Evolutionary conservation across 73 alveolate genomes (phyloP).

Genomic region (Blepharisma stoltei): DNA sequence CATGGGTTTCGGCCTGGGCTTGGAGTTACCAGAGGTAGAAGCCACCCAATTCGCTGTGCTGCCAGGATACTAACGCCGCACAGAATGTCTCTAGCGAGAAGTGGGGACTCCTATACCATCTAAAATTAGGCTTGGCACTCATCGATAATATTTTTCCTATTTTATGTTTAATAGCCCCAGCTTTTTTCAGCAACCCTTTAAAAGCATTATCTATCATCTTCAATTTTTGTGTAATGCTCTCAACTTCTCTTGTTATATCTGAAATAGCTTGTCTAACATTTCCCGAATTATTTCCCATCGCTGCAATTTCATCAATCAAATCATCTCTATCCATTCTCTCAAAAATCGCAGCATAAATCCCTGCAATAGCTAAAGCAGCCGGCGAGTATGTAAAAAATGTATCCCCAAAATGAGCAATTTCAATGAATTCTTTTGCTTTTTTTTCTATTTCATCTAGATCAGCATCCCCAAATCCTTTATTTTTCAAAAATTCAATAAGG

Average conservation of each 20-base stretch:
- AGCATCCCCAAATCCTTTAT: not conserved
- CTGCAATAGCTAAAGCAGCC: not conserved
- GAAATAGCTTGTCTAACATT: not conserved
- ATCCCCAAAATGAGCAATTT: not conserved
- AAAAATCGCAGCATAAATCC: not conserved
- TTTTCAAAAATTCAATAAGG: not conserved
- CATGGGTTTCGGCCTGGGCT: too few species aligned
- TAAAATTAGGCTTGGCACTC: too few species aligned
- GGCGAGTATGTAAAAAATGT: not conserved
- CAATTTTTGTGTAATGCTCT: not conserved
- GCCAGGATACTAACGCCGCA: too few species aligned
- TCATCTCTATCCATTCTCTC: not conserved
- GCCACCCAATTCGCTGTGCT: too few species aligned
- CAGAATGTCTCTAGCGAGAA: too few species aligned
- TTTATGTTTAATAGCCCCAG: not conserved
- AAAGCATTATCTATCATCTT: not conserved
- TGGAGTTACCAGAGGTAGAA: too few species aligned
- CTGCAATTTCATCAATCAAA: not conserved
- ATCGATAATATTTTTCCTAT: too few species aligned
- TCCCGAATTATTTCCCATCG: not conserved
- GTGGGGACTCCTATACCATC: too few species aligned
- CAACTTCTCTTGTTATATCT: not conserved
- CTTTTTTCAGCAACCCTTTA: not conserved
- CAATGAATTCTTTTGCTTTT: conserved; percentile 10
- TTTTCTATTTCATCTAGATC: not conserved